Conservation (phyloP, 129 eudicot genomes). For the Centrapalus pauciflorus region DNA sequence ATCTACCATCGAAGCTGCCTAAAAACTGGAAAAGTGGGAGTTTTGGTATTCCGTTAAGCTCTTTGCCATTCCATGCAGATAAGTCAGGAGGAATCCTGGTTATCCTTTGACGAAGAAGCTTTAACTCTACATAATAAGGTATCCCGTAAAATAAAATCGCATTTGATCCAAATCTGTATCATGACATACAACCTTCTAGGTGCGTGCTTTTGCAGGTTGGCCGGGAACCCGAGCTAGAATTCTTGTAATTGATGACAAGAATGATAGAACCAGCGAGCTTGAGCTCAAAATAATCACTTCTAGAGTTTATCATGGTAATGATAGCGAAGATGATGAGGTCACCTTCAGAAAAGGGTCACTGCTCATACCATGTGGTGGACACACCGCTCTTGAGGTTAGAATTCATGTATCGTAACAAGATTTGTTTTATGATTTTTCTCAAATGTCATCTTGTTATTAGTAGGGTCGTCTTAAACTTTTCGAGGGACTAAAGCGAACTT, state of each 20-base stretch:
- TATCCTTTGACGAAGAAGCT: constrained; percentile 83
- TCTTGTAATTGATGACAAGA: constrained; percentile 41
- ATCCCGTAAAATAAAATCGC: constrained; percentile 5
- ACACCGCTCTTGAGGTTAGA: constrained; percentile 79
- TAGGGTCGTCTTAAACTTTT: no score
- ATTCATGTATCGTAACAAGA: neutral
- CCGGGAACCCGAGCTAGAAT: constrained; percentile 93
- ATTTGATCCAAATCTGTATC: constrained; percentile 12
- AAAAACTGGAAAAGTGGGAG: neutral
- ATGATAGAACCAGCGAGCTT: constrained; percentile 34
- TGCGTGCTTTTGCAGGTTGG: constrained; percentile 99
- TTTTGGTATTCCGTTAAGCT: neutral
- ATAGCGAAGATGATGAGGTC: constrained; percentile 45
- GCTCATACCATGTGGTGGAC: constrained; percentile 61
- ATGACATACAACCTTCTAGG: constrained; percentile 69
- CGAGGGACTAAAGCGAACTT: no score
- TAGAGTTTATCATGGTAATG: constrained; percentile 33
- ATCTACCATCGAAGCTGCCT: neutral
- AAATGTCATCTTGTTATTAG: no score
- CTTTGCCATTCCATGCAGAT: constrained; percentile 50
- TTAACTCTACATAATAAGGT: constrained; percentile 79
- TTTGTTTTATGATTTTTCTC: neutral
- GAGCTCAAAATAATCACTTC: constrained; percentile 80
- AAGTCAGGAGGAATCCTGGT: constrained; percentile 81
- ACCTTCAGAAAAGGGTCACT: constrained; percentile 61